A percentile compares a stretch with the other conserved stretches of the same genome.
phyloP scores from a whole-genome alignment of 768 basidiomycete genomes.

The Podaxis carcinomalis region DNA sequence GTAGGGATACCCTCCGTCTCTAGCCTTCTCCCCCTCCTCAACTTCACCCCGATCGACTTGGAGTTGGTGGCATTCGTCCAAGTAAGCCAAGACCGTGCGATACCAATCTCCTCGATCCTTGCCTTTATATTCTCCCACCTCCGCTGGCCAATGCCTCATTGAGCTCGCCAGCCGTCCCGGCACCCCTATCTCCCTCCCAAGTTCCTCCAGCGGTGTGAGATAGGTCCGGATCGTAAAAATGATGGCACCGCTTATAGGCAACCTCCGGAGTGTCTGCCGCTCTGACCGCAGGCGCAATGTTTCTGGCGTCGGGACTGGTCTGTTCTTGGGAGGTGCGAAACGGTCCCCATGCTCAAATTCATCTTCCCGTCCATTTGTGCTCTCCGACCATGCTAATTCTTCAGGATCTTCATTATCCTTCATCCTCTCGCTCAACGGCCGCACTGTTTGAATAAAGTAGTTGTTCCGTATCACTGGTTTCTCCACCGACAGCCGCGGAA shows the following conservation, averaged over 20 bases:
- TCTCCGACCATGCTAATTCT: slow-evolving; percentile 61
- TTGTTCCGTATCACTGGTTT: slow-evolving; percentile 73
- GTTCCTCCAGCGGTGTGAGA: slow-evolving; percentile 46
- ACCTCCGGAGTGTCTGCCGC: slow-evolving; percentile 61
- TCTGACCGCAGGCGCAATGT: slow-evolving; percentile 56
- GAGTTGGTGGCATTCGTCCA: slow-evolving; percentile 25
- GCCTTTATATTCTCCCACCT: slow-evolving; percentile 50
- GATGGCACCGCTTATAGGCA: slow-evolving; percentile 60
- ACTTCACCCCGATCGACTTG: slow-evolving; percentile 12
- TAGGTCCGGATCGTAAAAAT: slow-evolving; percentile 71
- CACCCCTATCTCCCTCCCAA: slow-evolving; percentile 52
- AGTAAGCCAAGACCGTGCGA: slow-evolving; percentile 29
- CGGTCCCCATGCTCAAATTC: slow-evolving; percentile 25
- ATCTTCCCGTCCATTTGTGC: slow-evolving; percentile 53
- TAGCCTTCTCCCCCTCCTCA: slow-evolving; percentile 5
- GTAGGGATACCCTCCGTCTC: slow-evolving; percentile 4
- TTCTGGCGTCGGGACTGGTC: slow-evolving; percentile 27
- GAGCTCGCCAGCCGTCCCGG: slow-evolving; percentile 61
- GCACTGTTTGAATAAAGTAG: slow-evolving; percentile 41
- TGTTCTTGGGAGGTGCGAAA: slow-evolving; percentile 9
- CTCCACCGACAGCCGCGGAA: slow-evolving; percentile 59
- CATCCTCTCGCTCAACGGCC: slow-evolving; percentile 13
- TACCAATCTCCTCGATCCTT: slow-evolving; percentile 28
- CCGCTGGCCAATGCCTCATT: slow-evolving; percentile 60
- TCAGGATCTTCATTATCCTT: slow-evolving; percentile 46